Conservation (phyloP, 495 filamentous ascomycete species). For the Talaromyces proteolyticus region DNA sequence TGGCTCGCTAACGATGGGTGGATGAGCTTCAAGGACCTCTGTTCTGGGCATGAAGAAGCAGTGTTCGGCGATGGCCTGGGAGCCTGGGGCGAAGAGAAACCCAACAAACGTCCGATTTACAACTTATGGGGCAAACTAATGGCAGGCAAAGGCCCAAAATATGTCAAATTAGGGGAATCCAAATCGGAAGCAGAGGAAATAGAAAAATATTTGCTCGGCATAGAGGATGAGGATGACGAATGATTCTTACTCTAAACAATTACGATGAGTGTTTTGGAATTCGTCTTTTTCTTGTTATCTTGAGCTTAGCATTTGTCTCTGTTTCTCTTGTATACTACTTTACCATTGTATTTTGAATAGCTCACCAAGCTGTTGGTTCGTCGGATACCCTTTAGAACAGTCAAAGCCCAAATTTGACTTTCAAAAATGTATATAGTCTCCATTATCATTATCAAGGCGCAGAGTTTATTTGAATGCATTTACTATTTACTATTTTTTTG, state of each 20-base stretch:
- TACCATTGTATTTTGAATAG: not conserved
- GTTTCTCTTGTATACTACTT: not conserved
- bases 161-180: not conserved
- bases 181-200: conserved; percentile 5
- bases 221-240: conserved; percentile 5
- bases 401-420: not conserved
- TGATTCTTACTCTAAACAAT: not conserved
- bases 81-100: conserved; percentile 52
- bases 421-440: not conserved
- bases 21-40: conserved; percentile 50
- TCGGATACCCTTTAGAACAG: not conserved
- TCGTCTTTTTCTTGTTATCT: conserved; percentile 1
- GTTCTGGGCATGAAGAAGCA: conserved; percentile 40
- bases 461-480: not conserved
- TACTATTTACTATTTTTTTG: not conserved
- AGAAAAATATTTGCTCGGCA: not conserved
- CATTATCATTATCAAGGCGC: not conserved
- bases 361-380: not conserved
- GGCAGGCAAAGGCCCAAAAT: conserved; percentile 26
- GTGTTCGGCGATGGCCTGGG: conserved; percentile 43
- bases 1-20: conserved; percentile 53
- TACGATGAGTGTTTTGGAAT: not conserved
- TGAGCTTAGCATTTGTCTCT: not conserved
- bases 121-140: conserved; percentile 36
- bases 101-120: conserved; percentile 51